Evolutionary conservation across 148 eudicot species (phyloP).

Genomic region (Euryodendron excelsum): DNA sequence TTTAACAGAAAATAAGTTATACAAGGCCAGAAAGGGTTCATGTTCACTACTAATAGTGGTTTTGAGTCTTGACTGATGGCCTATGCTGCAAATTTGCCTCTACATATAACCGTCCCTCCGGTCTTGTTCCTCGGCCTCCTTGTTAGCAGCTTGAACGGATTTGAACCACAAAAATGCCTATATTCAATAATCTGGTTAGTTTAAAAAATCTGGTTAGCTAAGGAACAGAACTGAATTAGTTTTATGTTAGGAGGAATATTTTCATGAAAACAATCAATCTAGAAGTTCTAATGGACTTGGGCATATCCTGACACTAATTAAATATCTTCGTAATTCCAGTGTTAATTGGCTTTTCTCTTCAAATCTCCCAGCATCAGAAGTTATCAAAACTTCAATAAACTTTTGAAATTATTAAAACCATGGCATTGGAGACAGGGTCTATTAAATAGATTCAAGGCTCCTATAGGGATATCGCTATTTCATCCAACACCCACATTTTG

Average conservation of each 20-base stretch:
- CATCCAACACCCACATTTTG: background rate
- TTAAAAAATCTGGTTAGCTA: background rate
- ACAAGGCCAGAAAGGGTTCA: background rate
- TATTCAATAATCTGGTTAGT: constrained; percentile 13
- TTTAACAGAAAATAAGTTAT: constrained; percentile 9
- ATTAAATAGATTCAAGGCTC: background rate
- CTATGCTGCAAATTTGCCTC: background rate
- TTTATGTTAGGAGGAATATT: background rate
- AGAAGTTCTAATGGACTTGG: background rate
- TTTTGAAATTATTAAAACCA: background rate
- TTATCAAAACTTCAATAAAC: background rate
- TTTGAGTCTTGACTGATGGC: background rate
- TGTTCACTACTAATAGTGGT: constrained; percentile 1
- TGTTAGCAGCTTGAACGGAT: constrained; percentile 86
- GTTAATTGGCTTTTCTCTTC: background rate
- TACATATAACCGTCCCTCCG: constrained; percentile 64
- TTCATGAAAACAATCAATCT: background rate
- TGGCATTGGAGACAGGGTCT: background rate
- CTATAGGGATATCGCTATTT: background rate
- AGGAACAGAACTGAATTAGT: too few species aligned
- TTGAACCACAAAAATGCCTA: constrained; percentile 95
- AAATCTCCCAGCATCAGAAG: background rate
- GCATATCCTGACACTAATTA: background rate
- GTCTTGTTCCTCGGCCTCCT: constrained; percentile 98
- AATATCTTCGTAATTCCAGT: background rate